Evolutionary conservation across 2,329 filamentous ascomycete species (phyloP).

Genomic region (Pseudogymnoascus destructans): DNA sequence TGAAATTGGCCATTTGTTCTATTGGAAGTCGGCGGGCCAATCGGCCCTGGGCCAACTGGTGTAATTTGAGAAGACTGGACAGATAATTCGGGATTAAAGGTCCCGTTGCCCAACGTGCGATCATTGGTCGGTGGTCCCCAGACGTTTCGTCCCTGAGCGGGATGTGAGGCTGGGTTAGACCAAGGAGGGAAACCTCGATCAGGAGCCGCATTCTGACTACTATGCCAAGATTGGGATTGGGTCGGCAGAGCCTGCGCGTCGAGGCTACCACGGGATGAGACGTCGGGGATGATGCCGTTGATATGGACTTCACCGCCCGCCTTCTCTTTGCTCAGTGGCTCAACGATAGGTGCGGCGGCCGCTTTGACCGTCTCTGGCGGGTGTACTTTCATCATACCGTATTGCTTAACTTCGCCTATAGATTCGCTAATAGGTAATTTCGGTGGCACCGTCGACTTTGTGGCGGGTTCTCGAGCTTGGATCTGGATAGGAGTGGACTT

Average conservation of each 20-base stretch:
- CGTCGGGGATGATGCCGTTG: neutral
- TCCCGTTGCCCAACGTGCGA: conserved; percentile 63
- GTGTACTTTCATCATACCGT: conserved; percentile 34
- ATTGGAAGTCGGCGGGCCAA: conserved; percentile 24
- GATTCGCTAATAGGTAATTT: conserved; percentile 15
- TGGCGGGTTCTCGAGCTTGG: conserved; percentile 19
- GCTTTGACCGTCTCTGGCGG: conserved; percentile 27
- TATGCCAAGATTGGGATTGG: conserved; percentile 23
- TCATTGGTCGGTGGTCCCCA: conserved; percentile 65
- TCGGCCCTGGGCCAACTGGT: conserved; percentile 24
- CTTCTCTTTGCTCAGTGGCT: neutral
- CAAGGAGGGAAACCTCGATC: conserved; percentile 38
- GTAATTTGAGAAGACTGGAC: conserved; percentile 23
- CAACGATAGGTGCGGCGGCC: neutral
- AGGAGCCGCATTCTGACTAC: conserved; percentile 21
- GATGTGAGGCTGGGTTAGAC: conserved; percentile 28
- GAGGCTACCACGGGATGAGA: neutral
- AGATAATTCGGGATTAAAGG: conserved; percentile 52
- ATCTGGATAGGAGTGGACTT: conserved; percentile 28
- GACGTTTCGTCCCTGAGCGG: conserved; percentile 43
- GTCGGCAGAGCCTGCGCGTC: neutral
- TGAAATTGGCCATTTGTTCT: conserved; percentile 21
- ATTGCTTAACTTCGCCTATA: conserved; percentile 31
- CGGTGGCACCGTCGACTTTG: conserved; percentile 10
- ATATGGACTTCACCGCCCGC: neutral